Evolutionary conservation across 306 rosid species (phyloP).

Genomic region (Vigna reflexopilosa): DNA sequence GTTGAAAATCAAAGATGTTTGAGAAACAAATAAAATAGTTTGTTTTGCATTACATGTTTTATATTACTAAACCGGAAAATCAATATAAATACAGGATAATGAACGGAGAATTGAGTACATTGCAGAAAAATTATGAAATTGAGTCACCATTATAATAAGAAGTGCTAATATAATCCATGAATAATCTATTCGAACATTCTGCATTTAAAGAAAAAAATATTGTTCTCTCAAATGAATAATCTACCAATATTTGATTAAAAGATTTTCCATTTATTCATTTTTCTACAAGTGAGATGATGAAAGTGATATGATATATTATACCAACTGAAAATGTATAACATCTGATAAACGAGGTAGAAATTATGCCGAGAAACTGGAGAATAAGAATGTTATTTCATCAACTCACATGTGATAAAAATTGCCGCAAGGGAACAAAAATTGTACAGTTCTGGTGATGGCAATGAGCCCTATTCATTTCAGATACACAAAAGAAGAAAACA

Average conservation of each 20-base stretch:
- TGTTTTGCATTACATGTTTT: too few relatives aligned
- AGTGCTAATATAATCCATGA: too few relatives aligned
- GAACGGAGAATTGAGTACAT: too few relatives aligned
- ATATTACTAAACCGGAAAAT: too few relatives aligned
- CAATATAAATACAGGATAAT: too few relatives aligned
- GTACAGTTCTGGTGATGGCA: background rate
- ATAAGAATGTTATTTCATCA: slow-evolving; percentile 4
- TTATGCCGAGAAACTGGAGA: background rate
- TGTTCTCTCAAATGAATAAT: background rate
- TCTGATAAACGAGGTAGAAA: background rate
- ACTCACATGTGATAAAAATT: slow-evolving; percentile 26
- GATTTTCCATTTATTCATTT: background rate
- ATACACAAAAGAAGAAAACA: slow-evolving; percentile 36
- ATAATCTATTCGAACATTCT: too few relatives aligned
- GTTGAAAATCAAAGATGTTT: too few relatives aligned
- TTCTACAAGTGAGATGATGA: background rate
- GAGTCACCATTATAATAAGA: too few relatives aligned
- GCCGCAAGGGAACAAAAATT: slow-evolving; percentile 33
- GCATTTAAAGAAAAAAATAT: background rate
- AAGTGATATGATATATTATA: slow-evolving; percentile 4
- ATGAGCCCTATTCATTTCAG: slow-evolving; percentile 26
- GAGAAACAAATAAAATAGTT: too few relatives aligned
- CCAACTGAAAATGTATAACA: background rate
- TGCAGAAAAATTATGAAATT: too few relatives aligned
- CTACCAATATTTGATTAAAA: slow-evolving; percentile 1